Evolutionary conservation across 2,329 filamentous ascomycete species (phyloP).

Genomic region (Diplodia corticola): DNA sequence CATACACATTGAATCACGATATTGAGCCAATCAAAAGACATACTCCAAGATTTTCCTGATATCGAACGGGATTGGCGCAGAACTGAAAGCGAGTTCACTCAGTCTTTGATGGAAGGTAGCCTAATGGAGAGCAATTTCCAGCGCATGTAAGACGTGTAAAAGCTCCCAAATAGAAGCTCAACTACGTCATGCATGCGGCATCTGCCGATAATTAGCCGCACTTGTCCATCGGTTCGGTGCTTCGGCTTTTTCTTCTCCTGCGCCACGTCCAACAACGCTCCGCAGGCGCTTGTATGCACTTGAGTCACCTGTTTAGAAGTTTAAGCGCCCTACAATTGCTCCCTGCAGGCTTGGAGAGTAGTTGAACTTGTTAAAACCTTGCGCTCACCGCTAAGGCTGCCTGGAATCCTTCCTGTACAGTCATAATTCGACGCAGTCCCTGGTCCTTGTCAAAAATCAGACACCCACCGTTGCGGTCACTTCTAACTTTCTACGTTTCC

Average conservation of each 20-base stretch:
- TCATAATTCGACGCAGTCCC: neutral
- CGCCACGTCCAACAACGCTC: neutral
- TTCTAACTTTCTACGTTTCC: neutral
- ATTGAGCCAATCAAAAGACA: neutral
- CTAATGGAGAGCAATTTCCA: too few relatives aligned
- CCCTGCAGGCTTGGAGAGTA: neutral
- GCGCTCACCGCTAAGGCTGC: neutral
- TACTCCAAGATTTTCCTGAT: neutral
- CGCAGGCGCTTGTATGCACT: neutral
- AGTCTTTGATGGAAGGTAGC: too few relatives aligned
- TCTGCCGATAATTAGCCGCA: slow-evolving; percentile 1
- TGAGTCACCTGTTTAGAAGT: neutral
- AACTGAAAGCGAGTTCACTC: neutral
- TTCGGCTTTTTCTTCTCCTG: slow-evolving; percentile 1
- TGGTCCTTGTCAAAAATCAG: neutral
- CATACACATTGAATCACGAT: slow-evolving; percentile 16
- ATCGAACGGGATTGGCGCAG: neutral
- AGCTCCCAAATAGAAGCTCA: neutral
- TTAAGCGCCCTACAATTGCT: neutral
- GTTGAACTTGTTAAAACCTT: neutral
- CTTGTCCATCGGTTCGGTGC: neutral
- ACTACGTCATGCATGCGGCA: neutral
- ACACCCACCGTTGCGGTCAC: neutral
- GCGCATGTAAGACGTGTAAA: neutral
- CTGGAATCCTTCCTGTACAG: neutral